Conservation (phyloP, 2,329 filamentous ascomycete genomes). For the Venturia oleaginea region DNA sequence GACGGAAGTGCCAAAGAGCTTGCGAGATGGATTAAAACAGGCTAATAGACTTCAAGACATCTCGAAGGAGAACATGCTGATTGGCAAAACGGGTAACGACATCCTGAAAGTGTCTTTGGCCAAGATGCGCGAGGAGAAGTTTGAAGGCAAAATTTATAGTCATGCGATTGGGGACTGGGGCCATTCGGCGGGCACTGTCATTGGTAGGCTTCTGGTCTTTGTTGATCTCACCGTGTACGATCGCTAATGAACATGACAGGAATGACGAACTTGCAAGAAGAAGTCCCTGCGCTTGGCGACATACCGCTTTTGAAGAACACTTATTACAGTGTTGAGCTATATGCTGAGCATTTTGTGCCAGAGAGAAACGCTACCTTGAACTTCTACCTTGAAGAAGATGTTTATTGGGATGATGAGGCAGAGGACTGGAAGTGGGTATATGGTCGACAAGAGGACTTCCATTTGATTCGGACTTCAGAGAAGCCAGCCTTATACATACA, state of each 20-base stretch:
- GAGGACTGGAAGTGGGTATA: not conserved
- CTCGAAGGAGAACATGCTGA: not conserved
- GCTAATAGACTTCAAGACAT: not conserved
- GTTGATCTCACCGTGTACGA: not conserved
- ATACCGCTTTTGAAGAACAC: not conserved
- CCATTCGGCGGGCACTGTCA: not conserved
- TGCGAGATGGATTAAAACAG: not conserved
- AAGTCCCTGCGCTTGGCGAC: not conserved
- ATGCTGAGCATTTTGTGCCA: not conserved
- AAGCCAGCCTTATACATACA: not conserved
- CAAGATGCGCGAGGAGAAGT: not conserved
- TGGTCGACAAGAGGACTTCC: not conserved
- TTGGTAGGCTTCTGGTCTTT: not conserved
- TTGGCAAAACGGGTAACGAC: not conserved
- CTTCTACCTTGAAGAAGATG: constrained; percentile 1
- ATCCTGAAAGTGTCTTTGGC: not conserved
- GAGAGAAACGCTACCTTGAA: not conserved
- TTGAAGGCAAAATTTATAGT: not conserved
- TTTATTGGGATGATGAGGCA: not conserved
- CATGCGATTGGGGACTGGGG: not conserved
- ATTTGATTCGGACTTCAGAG: not conserved
- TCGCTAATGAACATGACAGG: not conserved
- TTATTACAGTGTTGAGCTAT: not conserved
- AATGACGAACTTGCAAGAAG: not conserved
- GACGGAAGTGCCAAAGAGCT: not conserved